Base-by-base conservation (phyloP, 768 basidiomycete species). In the Auriscalpium orientale region DNA sequence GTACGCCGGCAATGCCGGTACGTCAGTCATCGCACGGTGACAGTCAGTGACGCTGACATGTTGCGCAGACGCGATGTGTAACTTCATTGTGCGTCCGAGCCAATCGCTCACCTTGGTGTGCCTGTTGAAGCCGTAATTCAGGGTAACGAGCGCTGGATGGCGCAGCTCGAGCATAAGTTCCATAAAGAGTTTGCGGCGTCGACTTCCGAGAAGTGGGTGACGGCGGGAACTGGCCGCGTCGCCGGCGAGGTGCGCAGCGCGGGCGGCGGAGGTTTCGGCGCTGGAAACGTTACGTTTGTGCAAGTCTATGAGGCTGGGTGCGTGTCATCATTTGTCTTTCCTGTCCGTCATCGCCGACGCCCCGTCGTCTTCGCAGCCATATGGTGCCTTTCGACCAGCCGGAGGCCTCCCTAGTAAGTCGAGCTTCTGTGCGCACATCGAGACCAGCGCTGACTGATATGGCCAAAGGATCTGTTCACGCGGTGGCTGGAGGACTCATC, bases 301-400 rank as follows among this genome's bases (percentile, higher is more conserved):
- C 77, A 78, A 43, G 77, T 95, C 36, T 73, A 80, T 62, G 85
- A 89, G 62, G 90, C 93, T 33, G 94, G 94, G 79, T 93, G 70
- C 61, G 84, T 71, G 40, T 34, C 10, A n/a, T 18, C 1, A 8
- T 37, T 1, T 21, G 4, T 12, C 4, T 35, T 35, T 8, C 16
- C 13, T 40, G 28, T 28, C 28, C 28, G 2, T 3, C 28, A 28
- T 2, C 1, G 40, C 28, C 1, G 28, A 28, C 28, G 28, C 7
- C 2, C 7, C 4, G 28, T 28, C 28, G 22, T 28, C 5, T 28
- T 5, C 3, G 2, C 62, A 90, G 89, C 37, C 90, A 92, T 67
- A 89, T 93, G 91, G 91, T 91, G 8, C 92, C 93, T 4, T 85
- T 79, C 65, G 91, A 98, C 70, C 91, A 95, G 66, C 89, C 93